These are phyloP conservation scores for Phytomonas sp. DNA, from an alignment of 208 protist species.

Conservation along the genomic window DNA sequence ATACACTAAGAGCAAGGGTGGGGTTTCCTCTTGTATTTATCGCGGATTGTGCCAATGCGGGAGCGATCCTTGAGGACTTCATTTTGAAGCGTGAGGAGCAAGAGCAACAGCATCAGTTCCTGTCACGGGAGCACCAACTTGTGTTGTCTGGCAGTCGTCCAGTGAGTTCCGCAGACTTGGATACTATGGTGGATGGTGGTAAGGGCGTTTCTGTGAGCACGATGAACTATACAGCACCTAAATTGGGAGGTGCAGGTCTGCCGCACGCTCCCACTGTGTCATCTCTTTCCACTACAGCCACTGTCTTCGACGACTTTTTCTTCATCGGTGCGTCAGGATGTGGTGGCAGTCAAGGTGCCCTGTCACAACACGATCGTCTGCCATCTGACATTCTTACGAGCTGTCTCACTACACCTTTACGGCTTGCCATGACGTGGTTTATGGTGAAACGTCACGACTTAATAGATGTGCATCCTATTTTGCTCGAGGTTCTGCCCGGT, in stretches of 20 bases:
- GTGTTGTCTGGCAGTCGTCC: slow-evolving; percentile 21
- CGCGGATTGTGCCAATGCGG: slow-evolving; percentile 73
- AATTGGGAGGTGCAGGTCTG: slow-evolving; percentile 2
- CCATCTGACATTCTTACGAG: slow-evolving; percentile 96
- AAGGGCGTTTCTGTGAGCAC: slow-evolving; percentile 4
- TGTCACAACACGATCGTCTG: slow-evolving; percentile 51
- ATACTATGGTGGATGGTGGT: slow-evolving; percentile 12
- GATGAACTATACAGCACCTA: slow-evolving; percentile 6
- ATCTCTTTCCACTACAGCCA: slow-evolving; percentile 1
- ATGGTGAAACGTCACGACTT: slow-evolving; percentile 44
- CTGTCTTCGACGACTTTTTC: slow-evolving; percentile 60
- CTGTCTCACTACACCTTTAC: slow-evolving; percentile 98
- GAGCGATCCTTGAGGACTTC: slow-evolving; percentile 53
- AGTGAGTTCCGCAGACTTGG: slow-evolving; percentile 25
- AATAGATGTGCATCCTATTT: slow-evolving; percentile 55
- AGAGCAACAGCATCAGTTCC: slow-evolving; percentile 46
- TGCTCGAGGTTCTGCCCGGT: slow-evolving; percentile 71
- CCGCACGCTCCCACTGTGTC: not conserved
- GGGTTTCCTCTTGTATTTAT: slow-evolving; percentile 78
- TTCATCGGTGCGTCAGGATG: slow-evolving; percentile 76
- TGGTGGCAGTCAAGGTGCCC: slow-evolving; percentile 15
- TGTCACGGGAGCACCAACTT: slow-evolving; percentile 37
- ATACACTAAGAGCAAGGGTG: slow-evolving; percentile 43
- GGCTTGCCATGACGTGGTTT: slow-evolving; percentile 94
- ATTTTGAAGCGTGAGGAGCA: slow-evolving; percentile 49